These are phyloP conservation scores for Pichia rugopelliculosa DNA, from an alignment of 805 yeast species.

Conservation along the genomic window DNA sequence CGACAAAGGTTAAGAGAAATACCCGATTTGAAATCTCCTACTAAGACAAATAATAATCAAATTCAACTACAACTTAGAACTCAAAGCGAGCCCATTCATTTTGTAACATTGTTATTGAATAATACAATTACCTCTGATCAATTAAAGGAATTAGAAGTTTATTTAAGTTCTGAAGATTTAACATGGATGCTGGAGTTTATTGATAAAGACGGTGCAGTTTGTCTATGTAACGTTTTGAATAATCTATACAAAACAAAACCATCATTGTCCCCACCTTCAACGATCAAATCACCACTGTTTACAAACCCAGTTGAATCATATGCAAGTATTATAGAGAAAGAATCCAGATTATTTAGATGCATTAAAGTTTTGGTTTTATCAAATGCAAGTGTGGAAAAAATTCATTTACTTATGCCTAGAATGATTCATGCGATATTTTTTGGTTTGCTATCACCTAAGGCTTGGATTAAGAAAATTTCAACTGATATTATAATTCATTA, in stretches of 20 bases:
- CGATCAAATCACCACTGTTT: conserved; percentile 15
- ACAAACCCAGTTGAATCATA: conserved; percentile 28
- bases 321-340: conserved; percentile 46
- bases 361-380: conserved; percentile 72
- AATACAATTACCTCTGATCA: conserved; percentile 62
- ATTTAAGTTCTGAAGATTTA: conserved; percentile 70
- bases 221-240: conserved; percentile 64
- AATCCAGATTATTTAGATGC: conserved; percentile 71
- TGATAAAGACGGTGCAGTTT: conserved; percentile 82
- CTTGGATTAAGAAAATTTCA: conserved; percentile 76
- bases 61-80: conserved; percentile 30
- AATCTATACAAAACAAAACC: conserved; percentile 29
- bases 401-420: conserved; percentile 39
- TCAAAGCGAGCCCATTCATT: conserved; percentile 34
- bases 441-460: conserved; percentile 68
- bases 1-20: conserved; percentile 28
- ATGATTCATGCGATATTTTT: conserved; percentile 67
- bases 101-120: conserved; percentile 66
- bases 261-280: conserved; percentile 5
- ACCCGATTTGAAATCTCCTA: conserved; percentile 3
- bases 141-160: conserved; percentile 80
- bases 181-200: conserved; percentile 82
- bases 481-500: conserved; percentile 66
- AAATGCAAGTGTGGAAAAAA: conserved; percentile 62
- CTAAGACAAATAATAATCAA: conserved; percentile 4